Evolutionary conservation across 768 basidiomycete genomes (phyloP), one percentile per base, ranked within the genome.

Genomic region (Suillus plorans): DNA sequence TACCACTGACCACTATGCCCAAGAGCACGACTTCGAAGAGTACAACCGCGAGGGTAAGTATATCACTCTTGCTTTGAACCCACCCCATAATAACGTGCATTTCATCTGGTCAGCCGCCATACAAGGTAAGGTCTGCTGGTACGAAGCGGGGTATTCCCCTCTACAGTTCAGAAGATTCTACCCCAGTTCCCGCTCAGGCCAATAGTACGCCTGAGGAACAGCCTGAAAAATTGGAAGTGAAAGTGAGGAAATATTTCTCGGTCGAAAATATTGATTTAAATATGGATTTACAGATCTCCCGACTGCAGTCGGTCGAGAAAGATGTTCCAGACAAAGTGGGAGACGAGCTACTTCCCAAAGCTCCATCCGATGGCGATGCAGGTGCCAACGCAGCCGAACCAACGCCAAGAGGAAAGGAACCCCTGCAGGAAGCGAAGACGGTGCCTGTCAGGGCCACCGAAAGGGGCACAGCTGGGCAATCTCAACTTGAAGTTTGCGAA

Each of bases 101-200:
- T 20, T 58, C 18, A 59, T 37, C 16, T 42, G 25, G 41, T 42
- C 58, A 59, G 58, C 25, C 58, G 4, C 58, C 58, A 28, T 59
- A 59, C 58, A 59, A 59, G 58, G 4, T 59, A 13, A 59, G 18
- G 25, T 59, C 58, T 20, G 58, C 58, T 10, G 58, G 58, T 28
- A 59, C 58, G 41, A 59, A 39, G 25, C 31, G 25, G 25, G 58
- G 58, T 13, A 59, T 59, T 42, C 41, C 41, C 2, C 58, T 5
- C 18, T 1, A 59, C 3, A 59, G 41, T 20, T 31, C 58, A 59
- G 58, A 13, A 59, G 58, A 42, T 20, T 59, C 39, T 14, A 59
- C 28, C 16, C 25, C 25, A 20, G 3, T 18, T 31, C 39, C 39
- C 5, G 9, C 22, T 18, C 6, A 0, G 5, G 18, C 18, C 25